Evolutionary conservation across 306 rosid species (phyloP).

Genomic region (Sophora flavescens): DNA sequence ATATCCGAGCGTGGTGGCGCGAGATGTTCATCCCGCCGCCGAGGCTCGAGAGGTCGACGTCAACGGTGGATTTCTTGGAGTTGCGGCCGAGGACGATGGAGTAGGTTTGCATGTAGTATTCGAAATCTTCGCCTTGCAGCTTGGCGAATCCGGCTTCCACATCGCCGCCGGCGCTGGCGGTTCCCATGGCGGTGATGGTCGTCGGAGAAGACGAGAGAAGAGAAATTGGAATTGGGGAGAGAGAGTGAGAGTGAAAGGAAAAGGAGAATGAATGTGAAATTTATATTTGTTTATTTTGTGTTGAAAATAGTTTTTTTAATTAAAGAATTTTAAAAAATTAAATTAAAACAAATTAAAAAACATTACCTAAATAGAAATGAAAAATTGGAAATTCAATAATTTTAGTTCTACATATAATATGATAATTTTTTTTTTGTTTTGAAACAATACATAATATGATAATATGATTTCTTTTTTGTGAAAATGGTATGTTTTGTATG

Average conservation of each 20-base stretch:
- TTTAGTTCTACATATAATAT: too few species aligned
- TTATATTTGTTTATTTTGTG: too few species aligned
- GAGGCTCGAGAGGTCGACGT: slow-evolving; percentile 96
- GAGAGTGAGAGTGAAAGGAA: background rate
- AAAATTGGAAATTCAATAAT: too few species aligned
- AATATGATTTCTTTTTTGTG: too few species aligned
- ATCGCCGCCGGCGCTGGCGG: slow-evolving; percentile 66
- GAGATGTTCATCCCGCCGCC: slow-evolving; percentile 99
- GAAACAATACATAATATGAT: too few species aligned
- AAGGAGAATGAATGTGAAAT: background rate
- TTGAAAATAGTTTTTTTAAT: too few species aligned
- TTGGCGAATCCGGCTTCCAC: slow-evolving; percentile 99
- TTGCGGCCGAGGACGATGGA: slow-evolving; percentile 96
- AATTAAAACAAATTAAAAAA: too few species aligned
- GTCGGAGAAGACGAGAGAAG: background rate
- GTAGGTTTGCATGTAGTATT: slow-evolving; percentile 99
- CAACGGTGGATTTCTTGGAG: slow-evolving; percentile 95
- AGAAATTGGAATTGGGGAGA: background rate
- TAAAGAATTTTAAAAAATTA: too few species aligned
- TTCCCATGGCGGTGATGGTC: slow-evolving; percentile 40
- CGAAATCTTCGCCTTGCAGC: slow-evolving; percentile 98
- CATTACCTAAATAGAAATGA: too few species aligned
- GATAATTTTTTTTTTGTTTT: too few species aligned
- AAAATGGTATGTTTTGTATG: too few species aligned
- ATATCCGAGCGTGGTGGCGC: slow-evolving; percentile 96